phyloP scores from a whole-genome alignment of 192 early-diverging fungal species.

The Backusella westeae region DNA sequence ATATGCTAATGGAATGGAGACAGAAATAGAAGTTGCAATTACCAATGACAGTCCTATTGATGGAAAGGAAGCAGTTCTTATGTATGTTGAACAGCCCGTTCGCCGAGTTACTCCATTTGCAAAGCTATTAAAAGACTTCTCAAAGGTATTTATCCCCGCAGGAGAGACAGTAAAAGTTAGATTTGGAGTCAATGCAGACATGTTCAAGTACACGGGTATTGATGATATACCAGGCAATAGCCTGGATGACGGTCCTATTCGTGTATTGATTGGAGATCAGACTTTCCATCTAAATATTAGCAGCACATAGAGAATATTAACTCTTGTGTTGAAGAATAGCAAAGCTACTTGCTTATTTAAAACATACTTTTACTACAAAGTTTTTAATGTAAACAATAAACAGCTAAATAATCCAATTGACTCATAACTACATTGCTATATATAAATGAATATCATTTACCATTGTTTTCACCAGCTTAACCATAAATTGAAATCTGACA shows the following conservation, averaged over 20 bases:
- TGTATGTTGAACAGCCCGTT: conserved; percentile 55
- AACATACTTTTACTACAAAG: neutral
- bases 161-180: conserved; percentile 40
- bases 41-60: conserved; percentile 44
- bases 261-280: conserved; percentile 4
- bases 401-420: neutral
- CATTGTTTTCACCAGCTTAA: no score
- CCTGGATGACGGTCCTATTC: conserved; percentile 10
- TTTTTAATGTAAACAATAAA: neutral
- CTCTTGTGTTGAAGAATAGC: neutral
- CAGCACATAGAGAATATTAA: neutral
- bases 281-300: neutral
- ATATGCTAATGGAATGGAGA: neutral
- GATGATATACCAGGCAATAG: conserved; percentile 10
- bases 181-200: conserved; percentile 40
- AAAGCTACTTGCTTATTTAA: neutral
- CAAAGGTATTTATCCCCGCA: conserved; percentile 40
- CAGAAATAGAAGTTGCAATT: conserved; percentile 35
- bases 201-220: conserved; percentile 23
- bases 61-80: conserved; percentile 55
- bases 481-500: no score
- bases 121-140: conserved; percentile 50
- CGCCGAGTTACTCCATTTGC: conserved; percentile 52
- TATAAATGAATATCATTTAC: no score
- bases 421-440: neutral